These are phyloP conservation scores for Apostasia ramifera DNA, from an alignment of 106 monocot genomes.

Conservation along the genomic window DNA sequence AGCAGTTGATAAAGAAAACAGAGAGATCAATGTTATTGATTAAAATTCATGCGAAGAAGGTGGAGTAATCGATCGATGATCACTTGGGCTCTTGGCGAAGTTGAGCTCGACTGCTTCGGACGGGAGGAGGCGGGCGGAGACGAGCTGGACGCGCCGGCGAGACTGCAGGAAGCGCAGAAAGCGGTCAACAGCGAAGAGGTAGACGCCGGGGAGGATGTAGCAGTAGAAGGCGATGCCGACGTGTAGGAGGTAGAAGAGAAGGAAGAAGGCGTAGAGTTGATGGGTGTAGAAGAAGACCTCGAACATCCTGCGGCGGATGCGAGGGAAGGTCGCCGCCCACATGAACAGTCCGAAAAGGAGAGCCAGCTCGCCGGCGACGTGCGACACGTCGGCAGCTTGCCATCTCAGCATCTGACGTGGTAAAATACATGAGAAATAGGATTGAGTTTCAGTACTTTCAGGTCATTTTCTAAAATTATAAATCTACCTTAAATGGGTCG, in stretches of 20 bases:
- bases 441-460: too few species aligned
- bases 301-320: slow-evolving; percentile 62
- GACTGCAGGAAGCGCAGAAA: slow-evolving; percentile 78
- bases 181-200: slow-evolving; percentile 77
- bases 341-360: slow-evolving; percentile 40
- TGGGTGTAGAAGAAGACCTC: slow-evolving; percentile 95
- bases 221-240: slow-evolving; percentile 47
- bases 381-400: slow-evolving; percentile 28
- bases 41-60: neutral
- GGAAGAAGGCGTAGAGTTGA: slow-evolving; percentile 62
- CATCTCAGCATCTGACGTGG: slow-evolving; percentile 55
- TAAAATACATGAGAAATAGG: neutral
- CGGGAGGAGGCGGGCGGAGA: slow-evolving; percentile 76
- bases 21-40: neutral
- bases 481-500: neutral
- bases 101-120: slow-evolving; percentile 66
- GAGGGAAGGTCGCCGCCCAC: slow-evolving; percentile 61
- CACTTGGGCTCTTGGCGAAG: slow-evolving; percentile 72
- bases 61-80: neutral
- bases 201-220: slow-evolving; percentile 59
- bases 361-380: slow-evolving; percentile 68
- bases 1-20: too few species aligned
- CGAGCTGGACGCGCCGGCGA: slow-evolving; percentile 25
- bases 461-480: too few species aligned
- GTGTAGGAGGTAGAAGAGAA: slow-evolving; percentile 62